Base-by-base conservation (phyloP, 768 basidiomycete genomes). In the Polyporus arcularius region DNA sequence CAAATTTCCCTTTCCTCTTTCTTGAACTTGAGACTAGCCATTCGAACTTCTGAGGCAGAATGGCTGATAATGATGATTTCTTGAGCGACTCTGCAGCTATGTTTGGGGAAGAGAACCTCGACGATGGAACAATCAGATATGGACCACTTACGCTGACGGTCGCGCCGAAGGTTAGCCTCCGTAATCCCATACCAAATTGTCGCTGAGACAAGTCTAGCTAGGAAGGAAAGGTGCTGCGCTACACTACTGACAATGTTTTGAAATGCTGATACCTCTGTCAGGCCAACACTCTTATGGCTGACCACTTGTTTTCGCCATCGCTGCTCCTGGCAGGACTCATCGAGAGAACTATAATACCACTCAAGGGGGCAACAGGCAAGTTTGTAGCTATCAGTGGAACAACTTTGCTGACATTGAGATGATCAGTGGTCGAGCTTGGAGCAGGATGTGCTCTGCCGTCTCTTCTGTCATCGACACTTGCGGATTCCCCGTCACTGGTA, bases 221-320 rank as follows among this genome's bases (percentile, higher is more conserved):
- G 85, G 82, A 84, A 76, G 84, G 84, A 65, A 86, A 86, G 79
- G 85, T 86, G 10, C 21, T 3, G 21, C 21, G 10, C 46, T 12
- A 11, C 2, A 1, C 26, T 26, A 8, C 32, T n/a, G 6, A 26
- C 28, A 10, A 11, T 40, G 28, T 15, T 15, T 21, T 30, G 26
- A 35, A 53, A 53, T 39, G 32, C 50, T 61, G 53, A 35, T 53
- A 30, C 5, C 60, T 3, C 43, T 45, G 66, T 51, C 31, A 89
- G 87, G 85, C 88, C 31, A 88, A 84, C 61, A 88, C 86, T 14
- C 77, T 89, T 10, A 76, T 90, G 21, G 89, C 88, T 51, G 88
- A 90, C 71, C 86, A 88, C 62, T 76, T 90, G 3, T 90, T 90
- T 70, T 90, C 86, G 41, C 88, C 87, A 15, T 81, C 83, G 9